Conservation (phyloP, 495 filamentous ascomycete species). For the Penicillium chermesinum region DNA sequence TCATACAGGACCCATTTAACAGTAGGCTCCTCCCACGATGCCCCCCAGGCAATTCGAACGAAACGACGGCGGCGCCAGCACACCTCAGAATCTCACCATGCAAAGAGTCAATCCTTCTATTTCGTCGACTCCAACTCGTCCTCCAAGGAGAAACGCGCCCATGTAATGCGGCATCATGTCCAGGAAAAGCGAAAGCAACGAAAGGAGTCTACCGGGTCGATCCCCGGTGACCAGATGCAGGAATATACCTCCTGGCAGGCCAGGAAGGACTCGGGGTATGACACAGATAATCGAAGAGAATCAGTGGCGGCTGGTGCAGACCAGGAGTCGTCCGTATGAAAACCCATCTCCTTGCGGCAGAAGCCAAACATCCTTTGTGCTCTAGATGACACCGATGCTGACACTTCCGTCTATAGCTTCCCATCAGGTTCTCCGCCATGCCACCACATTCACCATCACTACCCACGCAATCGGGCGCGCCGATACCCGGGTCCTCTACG, state of each 20-base stretch:
- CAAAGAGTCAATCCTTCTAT: slow-evolving; percentile 37
- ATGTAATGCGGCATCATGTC: slow-evolving; percentile 49
- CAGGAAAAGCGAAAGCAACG: slow-evolving; percentile 41
- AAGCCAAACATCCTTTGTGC: no score
- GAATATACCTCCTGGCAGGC: slow-evolving; percentile 23
- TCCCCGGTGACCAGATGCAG: slow-evolving; percentile 13
- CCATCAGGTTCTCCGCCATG: slow-evolving; percentile 13
- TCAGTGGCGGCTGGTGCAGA: neutral
- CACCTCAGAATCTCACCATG: slow-evolving; percentile 14
- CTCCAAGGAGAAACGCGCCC: slow-evolving; percentile 42
- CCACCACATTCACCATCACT: slow-evolving; percentile 9
- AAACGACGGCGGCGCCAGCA: slow-evolving; percentile 24
- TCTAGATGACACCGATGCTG: neutral
- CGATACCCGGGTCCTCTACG: no score
- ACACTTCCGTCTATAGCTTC: slow-evolving; percentile 13
- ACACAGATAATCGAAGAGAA: slow-evolving; percentile 4
- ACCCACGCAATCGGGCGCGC: slow-evolving; percentile 15
- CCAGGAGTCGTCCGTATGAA: slow-evolving; percentile 21
- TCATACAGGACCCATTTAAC: no score
- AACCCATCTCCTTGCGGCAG: neutral
- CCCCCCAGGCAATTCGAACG: slow-evolving; percentile 14
- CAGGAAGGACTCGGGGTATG: slow-evolving; percentile 12
- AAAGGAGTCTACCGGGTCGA: slow-evolving; percentile 21
- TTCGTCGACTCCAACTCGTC: slow-evolving; percentile 44
- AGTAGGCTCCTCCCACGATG: slow-evolving; percentile 19